phyloP scores from a whole-genome alignment of 139 green algal species.

The Helicosporidium sp. region DNA sequence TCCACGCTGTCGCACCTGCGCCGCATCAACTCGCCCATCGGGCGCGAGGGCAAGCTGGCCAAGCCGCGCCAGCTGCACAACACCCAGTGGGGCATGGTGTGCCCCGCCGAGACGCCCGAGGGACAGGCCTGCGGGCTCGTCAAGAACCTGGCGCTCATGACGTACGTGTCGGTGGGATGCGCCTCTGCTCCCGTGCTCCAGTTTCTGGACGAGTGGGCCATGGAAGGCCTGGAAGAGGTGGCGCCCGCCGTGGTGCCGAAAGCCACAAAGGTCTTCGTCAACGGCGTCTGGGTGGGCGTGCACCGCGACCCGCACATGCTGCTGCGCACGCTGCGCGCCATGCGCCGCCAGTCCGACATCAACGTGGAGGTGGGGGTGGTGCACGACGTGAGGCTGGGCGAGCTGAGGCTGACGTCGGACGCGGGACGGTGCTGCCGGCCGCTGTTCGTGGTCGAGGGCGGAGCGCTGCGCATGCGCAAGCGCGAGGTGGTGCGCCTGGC shows the following conservation, averaged over 20 bases:
- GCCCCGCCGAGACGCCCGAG: slow-evolving; percentile 86
- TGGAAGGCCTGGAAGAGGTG: slow-evolving; percentile 62
- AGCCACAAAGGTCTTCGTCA: slow-evolving; percentile 71
- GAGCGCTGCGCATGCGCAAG: slow-evolving; percentile 61
- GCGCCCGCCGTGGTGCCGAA: slow-evolving; percentile 32
- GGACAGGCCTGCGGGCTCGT: slow-evolving; percentile 83
- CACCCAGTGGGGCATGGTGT: slow-evolving; percentile 97
- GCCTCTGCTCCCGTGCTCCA: slow-evolving; percentile 42
- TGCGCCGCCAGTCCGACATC: slow-evolving; percentile 52
- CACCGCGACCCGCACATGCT: slow-evolving; percentile 51
- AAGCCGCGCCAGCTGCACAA: slow-evolving; percentile 98
- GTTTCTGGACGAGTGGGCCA: slow-evolving; percentile 60
- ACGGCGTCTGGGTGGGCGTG: slow-evolving; percentile 77
- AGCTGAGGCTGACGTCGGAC: slow-evolving; percentile 74
- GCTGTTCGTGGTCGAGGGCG: slow-evolving; percentile 82
- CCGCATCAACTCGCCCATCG: slow-evolving; percentile 92
- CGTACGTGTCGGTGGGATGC: slow-evolving; percentile 61
- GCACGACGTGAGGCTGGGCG: slow-evolving; percentile 61
- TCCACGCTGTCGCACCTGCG: slow-evolving; percentile 87
- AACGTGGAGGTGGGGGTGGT: slow-evolving; percentile 64
- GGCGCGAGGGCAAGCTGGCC: slow-evolving; percentile 71
- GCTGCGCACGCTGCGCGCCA: slow-evolving; percentile 46
- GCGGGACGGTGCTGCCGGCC: slow-evolving; percentile 61
- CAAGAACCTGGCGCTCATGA: slow-evolving; percentile 98
- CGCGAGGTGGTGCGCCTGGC: slow-evolving; percentile 41